These are phyloP conservation scores for Pichiaceae sp. DNA, from an alignment of 1,139 yeast genomes.

Conservation along the genomic window DNA sequence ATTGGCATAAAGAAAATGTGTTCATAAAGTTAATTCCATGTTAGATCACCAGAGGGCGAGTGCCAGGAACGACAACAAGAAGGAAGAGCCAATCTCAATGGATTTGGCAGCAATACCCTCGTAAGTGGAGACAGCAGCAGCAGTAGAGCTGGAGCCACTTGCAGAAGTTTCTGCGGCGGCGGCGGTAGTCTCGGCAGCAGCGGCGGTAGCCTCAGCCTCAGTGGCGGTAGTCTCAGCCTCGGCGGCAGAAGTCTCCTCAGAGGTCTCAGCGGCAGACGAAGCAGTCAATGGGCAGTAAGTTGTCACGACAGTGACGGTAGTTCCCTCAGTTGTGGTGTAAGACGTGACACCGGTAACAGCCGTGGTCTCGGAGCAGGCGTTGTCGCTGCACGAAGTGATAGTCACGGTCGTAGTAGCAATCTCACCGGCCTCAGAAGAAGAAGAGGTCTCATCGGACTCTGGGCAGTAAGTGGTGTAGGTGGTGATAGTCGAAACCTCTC, in stretches of 20 bases:
- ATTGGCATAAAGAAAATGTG: no score
- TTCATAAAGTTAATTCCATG: no score
- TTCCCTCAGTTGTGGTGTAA: constrained; percentile 23
- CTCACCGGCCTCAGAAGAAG: background rate
- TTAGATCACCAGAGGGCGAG: background rate
- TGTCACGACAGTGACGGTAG: constrained; percentile 26
- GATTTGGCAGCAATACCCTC: background rate
- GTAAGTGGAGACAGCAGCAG: constrained; percentile 1
- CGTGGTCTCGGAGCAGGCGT: constrained; percentile 31
- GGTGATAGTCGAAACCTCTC: background rate
- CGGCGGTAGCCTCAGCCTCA: constrained; percentile 6
- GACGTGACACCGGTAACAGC: constrained; percentile 34
- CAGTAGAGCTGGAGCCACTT: no score
- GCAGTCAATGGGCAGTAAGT: constrained; percentile 36
- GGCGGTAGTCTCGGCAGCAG: constrained; percentile 11
- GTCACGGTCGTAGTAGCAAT: constrained; percentile 12
- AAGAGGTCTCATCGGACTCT: background rate
- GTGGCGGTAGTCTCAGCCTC: constrained; percentile 10
- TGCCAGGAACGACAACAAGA: background rate
- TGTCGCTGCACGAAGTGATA: constrained; percentile 36
- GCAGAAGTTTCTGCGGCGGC: no score
- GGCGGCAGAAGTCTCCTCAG: constrained; percentile 14
- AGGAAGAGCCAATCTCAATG: background rate
- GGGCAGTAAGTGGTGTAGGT: background rate
- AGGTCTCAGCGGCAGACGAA: constrained; percentile 5